These are phyloP conservation scores for Blastobotrys proliferans DNA, from an alignment of 1,139 yeast species.

Conservation along the genomic window DNA sequence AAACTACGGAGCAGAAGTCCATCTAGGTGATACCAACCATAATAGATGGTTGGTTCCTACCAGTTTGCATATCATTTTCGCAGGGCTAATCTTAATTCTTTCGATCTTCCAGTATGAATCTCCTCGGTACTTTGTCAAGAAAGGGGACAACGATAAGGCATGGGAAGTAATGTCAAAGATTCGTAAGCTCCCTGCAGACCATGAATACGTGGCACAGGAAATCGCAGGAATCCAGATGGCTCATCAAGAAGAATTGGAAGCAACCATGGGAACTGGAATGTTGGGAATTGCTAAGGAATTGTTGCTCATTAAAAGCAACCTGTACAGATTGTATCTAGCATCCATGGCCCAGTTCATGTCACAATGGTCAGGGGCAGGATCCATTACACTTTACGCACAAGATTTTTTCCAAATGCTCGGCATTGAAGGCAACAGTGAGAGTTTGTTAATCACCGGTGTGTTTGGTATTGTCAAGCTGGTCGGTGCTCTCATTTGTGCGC, in stretches of 20 bases:
- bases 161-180: too few species aligned
- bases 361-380: slow-evolving; percentile 63
- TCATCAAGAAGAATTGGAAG: background rate
- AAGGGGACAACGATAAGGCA: too few species aligned
- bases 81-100: slow-evolving; percentile 41
- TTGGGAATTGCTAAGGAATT: background rate
- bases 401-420: slow-evolving; percentile 52
- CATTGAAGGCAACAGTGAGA: slow-evolving; percentile 24
- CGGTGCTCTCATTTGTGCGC: slow-evolving; percentile 44
- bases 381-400: slow-evolving; percentile 53
- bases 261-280: too few species aligned
- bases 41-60: slow-evolving; percentile 38
- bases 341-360: slow-evolving; percentile 48
- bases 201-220: background rate
- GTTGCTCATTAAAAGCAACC: background rate
- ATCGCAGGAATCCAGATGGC: background rate
- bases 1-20: slow-evolving; percentile 39
- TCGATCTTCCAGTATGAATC: slow-evolving; percentile 43
- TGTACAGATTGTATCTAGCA: slow-evolving; percentile 42
- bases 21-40: slow-evolving; percentile 14
- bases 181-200: too few species aligned
- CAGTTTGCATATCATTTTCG: slow-evolving; percentile 40
- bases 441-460: slow-evolving; percentile 45
- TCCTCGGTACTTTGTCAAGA: slow-evolving; percentile 50
- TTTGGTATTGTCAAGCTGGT: slow-evolving; percentile 49